These are phyloP conservation scores for Ophiostoma piceae DNA, from an alignment of 2,329 filamentous ascomycete genomes.

Conservation along the genomic window DNA sequence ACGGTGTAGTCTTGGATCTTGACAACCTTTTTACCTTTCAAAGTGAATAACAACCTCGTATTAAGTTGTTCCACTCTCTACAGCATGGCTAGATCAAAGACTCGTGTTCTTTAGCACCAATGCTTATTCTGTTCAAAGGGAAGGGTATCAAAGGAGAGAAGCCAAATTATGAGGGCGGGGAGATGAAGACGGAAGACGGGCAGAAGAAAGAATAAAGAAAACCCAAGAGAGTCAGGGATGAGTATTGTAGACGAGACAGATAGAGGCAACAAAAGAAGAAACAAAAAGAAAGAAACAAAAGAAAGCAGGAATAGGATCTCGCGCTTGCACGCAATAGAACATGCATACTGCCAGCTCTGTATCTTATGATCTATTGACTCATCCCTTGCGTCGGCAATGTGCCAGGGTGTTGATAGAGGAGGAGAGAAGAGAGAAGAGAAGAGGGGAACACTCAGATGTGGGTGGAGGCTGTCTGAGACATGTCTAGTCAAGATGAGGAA, in stretches of 20 bases:
- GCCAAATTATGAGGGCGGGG: neutral
- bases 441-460: neutral
- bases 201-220: neutral
- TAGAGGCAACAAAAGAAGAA: neutral
- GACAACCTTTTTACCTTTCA: neutral
- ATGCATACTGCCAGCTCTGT: neutral
- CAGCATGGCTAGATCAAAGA: neutral
- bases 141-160: neutral
- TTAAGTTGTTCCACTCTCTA: neutral
- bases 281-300: neutral
- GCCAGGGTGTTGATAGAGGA: neutral
- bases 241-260: neutral
- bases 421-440: too few relatives aligned
- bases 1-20: neutral
- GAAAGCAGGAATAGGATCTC: neutral
- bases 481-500: neutral
- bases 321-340: neutral
- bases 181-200: neutral
- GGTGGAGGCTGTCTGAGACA: constrained; percentile 6
- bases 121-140: neutral
- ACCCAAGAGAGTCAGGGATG: too few relatives aligned
- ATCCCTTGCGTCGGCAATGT: neutral
- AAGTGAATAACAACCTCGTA: neutral
- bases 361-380: neutral
- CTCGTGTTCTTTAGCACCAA: neutral